These are phyloP conservation scores for Heritiera littoralis DNA, from an alignment of 345 rosid species.

Conservation along the genomic window DNA sequence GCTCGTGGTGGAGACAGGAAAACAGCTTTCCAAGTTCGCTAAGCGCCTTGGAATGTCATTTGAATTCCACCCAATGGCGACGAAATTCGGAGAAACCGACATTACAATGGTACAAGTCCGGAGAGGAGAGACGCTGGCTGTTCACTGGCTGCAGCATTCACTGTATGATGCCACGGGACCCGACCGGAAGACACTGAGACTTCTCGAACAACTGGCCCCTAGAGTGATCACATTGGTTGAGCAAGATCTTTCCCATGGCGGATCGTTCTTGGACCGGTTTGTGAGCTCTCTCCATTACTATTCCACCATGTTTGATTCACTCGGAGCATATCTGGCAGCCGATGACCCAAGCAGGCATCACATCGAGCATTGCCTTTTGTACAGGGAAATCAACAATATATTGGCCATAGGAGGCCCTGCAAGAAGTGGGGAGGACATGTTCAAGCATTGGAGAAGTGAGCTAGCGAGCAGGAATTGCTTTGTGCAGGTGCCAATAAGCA, in stretches of 20 bases:
- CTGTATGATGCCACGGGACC: constrained; percentile 61
- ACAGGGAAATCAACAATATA: constrained; percentile 60
- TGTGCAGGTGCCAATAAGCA: constrained; percentile 55
- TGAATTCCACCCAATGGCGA: constrained; percentile 63
- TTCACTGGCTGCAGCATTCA: constrained; percentile 72
- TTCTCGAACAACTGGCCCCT: constrained; percentile 48
- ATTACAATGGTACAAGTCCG: constrained; percentile 32
- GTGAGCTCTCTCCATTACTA: constrained; percentile 66
- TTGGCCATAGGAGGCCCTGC: constrained; percentile 70
- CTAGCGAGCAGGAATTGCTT: constrained; percentile 34
- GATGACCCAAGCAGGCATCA: constrained; percentile 48
- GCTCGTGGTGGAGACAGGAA: constrained; percentile 54
- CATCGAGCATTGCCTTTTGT: constrained; percentile 53
- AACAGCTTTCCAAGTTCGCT: constrained; percentile 62
- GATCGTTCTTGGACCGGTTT: constrained; percentile 63
- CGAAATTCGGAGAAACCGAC: constrained; percentile 58
- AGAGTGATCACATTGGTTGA: constrained; percentile 57
- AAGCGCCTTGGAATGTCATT: constrained; percentile 58
- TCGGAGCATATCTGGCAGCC: constrained; percentile 41
- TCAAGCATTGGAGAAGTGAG: constrained; percentile 55
- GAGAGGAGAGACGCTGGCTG: constrained; percentile 52
- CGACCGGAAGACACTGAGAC: constrained; percentile 57
- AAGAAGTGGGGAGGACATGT: constrained; percentile 70
- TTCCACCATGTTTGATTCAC: constrained; percentile 63
- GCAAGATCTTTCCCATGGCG: constrained; percentile 57